These are phyloP conservation scores for Calonectria fujianensis DNA, from an alignment of 2,329 filamentous ascomycete genomes.

Conservation along the genomic window DNA sequence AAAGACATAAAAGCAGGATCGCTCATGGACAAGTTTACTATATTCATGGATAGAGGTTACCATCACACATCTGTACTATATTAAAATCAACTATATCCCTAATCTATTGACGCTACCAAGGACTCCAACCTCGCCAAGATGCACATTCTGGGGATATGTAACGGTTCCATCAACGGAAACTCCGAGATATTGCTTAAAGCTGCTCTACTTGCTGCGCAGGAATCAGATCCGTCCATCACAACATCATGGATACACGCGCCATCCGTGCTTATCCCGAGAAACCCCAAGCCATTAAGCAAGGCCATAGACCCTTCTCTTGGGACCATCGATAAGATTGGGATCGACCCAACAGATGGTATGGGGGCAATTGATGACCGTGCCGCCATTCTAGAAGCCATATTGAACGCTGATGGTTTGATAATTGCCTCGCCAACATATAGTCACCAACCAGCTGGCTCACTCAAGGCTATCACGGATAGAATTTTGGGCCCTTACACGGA, in stretches of 20 bases:
- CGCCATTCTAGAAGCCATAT: neutral
- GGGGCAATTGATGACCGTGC: neutral
- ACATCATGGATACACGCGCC: neutral
- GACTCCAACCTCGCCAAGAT: neutral
- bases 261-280: neutral
- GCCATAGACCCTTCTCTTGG: neutral
- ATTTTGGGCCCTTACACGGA: neutral
- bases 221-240: neutral
- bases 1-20: neutral
- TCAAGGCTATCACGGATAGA: neutral
- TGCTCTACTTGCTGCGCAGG: neutral
- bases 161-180: neutral
- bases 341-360: neutral
- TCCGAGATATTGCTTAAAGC: neutral
- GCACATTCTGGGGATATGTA: neutral
- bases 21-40: neutral
- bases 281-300: neutral
- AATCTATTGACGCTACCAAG: neutral
- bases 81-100: neutral
- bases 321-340: neutral
- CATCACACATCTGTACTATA: neutral
- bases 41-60: neutral
- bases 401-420: neutral
- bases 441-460: neutral
- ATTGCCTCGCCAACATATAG: neutral